A percentile compares a stretch with the other conserved stretches of the same genome.
Evolutionary conservation across 2,329 filamentous ascomycete species (phyloP).

Genomic region (Penicillium sp.): DNA sequence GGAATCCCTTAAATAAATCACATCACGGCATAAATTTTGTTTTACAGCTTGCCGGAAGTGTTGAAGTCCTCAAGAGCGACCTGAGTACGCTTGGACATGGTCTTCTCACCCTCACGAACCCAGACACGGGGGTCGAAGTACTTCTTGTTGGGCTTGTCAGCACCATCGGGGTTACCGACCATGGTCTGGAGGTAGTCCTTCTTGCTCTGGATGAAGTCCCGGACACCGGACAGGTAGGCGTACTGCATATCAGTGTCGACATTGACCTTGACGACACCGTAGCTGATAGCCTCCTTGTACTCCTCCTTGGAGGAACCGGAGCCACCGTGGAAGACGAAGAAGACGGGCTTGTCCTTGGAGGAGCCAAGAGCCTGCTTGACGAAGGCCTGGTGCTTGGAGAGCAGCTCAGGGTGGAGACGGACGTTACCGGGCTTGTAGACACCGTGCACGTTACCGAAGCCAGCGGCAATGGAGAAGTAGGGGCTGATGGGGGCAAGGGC

Average conservation of each 20-base stretch:
- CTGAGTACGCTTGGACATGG: slow-evolving; percentile 78
- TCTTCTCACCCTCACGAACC: slow-evolving; percentile 93
- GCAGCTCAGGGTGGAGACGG: slow-evolving; percentile 91
- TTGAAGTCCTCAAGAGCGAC: slow-evolving; percentile 91
- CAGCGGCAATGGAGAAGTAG: slow-evolving; percentile 97
- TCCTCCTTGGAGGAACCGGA: slow-evolving; percentile 89
- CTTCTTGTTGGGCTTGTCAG: slow-evolving; percentile 99
- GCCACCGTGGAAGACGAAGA: slow-evolving; percentile 99
- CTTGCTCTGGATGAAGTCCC: slow-evolving; percentile 91
- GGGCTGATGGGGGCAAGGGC: slow-evolving; percentile 80
- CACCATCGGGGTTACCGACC: slow-evolving; percentile 93
- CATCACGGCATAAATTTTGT: neutral
- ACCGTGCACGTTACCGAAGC: slow-evolving; percentile 98
- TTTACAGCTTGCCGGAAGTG: slow-evolving; percentile 73
- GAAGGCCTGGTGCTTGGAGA: slow-evolving; percentile 92
- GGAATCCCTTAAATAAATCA: neutral
- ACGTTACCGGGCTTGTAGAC: slow-evolving; percentile 99
- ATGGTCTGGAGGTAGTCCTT: slow-evolving; percentile 87
- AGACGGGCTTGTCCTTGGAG: slow-evolving; percentile 85
- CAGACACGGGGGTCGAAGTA: slow-evolving; percentile 87
- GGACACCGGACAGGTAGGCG: slow-evolving; percentile 87
- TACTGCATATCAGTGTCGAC: slow-evolving; percentile 97
- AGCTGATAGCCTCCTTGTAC: slow-evolving; percentile 81
- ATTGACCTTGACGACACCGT: slow-evolving; percentile 99
- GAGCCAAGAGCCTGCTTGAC: slow-evolving; percentile 76